Evolutionary conservation across 2,329 filamentous ascomycete genomes (phyloP), one percentile per base, ranked within the genome.

Genomic region (Diaporthe caulivora): DNA sequence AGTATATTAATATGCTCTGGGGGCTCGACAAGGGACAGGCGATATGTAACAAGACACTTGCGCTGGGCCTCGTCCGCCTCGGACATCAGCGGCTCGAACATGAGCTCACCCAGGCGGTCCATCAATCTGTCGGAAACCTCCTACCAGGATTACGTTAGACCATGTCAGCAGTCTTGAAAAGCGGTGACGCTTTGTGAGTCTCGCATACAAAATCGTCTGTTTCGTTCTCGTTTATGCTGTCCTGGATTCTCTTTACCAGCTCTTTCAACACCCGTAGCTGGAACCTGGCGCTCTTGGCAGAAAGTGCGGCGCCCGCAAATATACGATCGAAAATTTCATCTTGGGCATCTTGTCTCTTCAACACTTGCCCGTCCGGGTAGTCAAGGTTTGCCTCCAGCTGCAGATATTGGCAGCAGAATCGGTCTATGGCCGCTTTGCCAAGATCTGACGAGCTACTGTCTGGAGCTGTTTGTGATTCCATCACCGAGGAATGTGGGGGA

Each of bases 141-240:
- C 95, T 98, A 83, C 6, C 26, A 34, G n/a, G 31, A 21, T 13
- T 13, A 17, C 24, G 40, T 67, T 26, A 62, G 44, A 58, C n/a
- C 40, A 6, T 9, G 31, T 17, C n/a, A 9, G 15, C 26, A 10
- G 6, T 51, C 5, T 7, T 26, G 10, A 24, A 17, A 15, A 18
- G 18, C 2, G 24, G 24, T 29, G 5, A 11, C 8, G 15, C 2
- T 26, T 8, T 40, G 55, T 47, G 13, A 53, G 44, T 29, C 10
- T 21, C 15, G 86, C 93, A 86, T 92, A 97, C 95, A 92, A 97
- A 91, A 87, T 94, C 88, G 78, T 98, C 94, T 82, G 95, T 95
- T 81, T 98, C 91, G 72, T 90, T 87, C 21, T 75, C 71, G 31
- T 54, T 55, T 62, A 97, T 94, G 44, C 92, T 90, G 40, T 87